A percentile compares a stretch with the other conserved stretches of the same genome.
Evolutionary conservation across 257 asterid species (phyloP).

Genomic region (Knoxia roxburghii): DNA sequence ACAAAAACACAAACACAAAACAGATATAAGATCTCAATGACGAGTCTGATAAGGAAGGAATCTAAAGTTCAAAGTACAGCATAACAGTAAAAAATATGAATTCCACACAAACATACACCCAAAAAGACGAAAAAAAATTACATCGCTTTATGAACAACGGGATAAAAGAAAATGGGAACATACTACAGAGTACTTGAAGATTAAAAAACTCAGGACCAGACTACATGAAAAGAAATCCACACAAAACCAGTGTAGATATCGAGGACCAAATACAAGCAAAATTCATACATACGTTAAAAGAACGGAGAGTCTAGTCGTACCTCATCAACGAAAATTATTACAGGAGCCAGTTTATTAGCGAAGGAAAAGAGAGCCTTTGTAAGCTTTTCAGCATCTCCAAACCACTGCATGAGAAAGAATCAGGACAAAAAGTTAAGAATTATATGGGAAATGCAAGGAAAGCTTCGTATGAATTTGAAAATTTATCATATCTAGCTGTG

Average conservation of each 20-base stretch:
- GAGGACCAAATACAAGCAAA: background rate
- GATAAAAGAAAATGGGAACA: background rate
- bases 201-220: background rate
- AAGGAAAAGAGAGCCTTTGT: conserved; percentile 94
- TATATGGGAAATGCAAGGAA: background rate
- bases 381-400: conserved; percentile 98
- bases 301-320: conserved; percentile 32
- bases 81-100: too few relatives aligned
- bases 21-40: background rate
- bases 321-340: conserved; percentile 95
- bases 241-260: background rate
- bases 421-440: background rate
- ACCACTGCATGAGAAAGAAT: conserved; percentile 75
- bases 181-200: too few relatives aligned
- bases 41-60: background rate
- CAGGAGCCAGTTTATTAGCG: conserved; percentile 96
- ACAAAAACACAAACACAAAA: background rate
- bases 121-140: too few relatives aligned
- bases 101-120: background rate
- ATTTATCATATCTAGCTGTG: background rate
- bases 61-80: too few relatives aligned
- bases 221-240: background rate
- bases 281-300: background rate
- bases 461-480: background rate
- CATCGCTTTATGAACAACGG: background rate